Conservation (phyloP, 441 rosid genomes). For the Eutrema salsugineum region DNA sequence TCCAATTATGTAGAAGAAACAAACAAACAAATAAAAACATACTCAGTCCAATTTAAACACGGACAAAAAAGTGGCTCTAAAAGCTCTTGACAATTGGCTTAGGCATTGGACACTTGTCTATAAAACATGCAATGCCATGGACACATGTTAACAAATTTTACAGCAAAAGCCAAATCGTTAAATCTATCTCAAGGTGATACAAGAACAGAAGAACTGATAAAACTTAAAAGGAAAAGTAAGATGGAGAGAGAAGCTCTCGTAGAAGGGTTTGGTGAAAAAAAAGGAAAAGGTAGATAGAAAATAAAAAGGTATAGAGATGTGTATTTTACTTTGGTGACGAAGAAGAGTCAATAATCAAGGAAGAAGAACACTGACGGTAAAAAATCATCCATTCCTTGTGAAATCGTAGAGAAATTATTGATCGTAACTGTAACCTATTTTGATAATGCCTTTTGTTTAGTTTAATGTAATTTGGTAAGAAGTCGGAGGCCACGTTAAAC, state of each 20-base stretch:
- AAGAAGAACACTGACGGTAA: conserved; percentile 3
- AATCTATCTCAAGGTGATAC: no score
- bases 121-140: background rate
- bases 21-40: no score
- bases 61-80: background rate
- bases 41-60: background rate
- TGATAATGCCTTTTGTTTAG: no score
- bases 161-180: background rate
- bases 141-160: background rate
- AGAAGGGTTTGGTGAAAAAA: background rate
- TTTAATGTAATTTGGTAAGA: background rate
- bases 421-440: no score
- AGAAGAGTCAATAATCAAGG: background rate
- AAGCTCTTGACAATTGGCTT: background rate
- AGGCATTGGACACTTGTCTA: background rate
- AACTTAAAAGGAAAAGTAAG: background rate
- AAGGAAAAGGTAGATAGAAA: background rate
- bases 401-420: no score
- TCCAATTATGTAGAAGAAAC: no score
- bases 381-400: background rate
- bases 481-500: background rate
- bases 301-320: background rate
- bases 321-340: background rate
- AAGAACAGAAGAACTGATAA: background rate
- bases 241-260: background rate